Percentiles rank a stretch among this genome's conserved stretches.
Conservation (phyloP, 495 filamentous ascomycete genomes). For the Poronia punctata region DNA sequence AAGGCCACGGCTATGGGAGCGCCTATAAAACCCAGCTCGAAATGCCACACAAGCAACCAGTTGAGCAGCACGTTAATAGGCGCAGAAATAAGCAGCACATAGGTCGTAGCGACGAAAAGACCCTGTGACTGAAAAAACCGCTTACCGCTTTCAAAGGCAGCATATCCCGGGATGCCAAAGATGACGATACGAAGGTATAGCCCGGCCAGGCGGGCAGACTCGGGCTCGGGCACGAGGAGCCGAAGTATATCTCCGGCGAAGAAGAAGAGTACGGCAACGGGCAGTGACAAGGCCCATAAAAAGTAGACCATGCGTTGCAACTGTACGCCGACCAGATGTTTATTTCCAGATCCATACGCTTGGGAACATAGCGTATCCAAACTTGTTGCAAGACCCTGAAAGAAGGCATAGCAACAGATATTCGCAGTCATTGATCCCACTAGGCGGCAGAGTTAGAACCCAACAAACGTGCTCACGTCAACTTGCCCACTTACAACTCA, state of each 20-base stretch:
- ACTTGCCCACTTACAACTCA: conserved; percentile 35
- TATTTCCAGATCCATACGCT: conserved; percentile 65
- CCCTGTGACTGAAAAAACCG: conserved; percentile 71
- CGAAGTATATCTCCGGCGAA: conserved; percentile 51
- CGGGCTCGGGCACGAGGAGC: conserved; percentile 55
- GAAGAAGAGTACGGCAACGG: conserved; percentile 55
- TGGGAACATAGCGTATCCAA: conserved; percentile 70
- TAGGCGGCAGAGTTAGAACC: conserved; percentile 9
- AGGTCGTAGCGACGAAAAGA: conserved; percentile 58
- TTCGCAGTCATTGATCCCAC: conserved; percentile 66
- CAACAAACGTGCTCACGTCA: neutral
- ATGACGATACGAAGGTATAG: conserved; percentile 60
- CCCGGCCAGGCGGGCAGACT: conserved; percentile 52
- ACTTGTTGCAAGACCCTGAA: conserved; percentile 63
- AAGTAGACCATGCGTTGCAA: conserved; percentile 67
- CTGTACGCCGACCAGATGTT: conserved; percentile 62
- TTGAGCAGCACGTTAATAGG: conserved; percentile 67
- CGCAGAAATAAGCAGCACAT: conserved; percentile 61
- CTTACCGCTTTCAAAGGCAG: conserved; percentile 64
- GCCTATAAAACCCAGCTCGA: conserved; percentile 52
- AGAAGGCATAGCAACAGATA: conserved; percentile 64
- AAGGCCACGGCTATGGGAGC: conserved; percentile 50
- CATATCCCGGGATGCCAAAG: conserved; percentile 63
- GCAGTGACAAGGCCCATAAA: conserved; percentile 54
- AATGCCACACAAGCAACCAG: conserved; percentile 63